phyloP scores from a whole-genome alignment of 345 rosid species.

The Aquilaria yunnanensis region DNA sequence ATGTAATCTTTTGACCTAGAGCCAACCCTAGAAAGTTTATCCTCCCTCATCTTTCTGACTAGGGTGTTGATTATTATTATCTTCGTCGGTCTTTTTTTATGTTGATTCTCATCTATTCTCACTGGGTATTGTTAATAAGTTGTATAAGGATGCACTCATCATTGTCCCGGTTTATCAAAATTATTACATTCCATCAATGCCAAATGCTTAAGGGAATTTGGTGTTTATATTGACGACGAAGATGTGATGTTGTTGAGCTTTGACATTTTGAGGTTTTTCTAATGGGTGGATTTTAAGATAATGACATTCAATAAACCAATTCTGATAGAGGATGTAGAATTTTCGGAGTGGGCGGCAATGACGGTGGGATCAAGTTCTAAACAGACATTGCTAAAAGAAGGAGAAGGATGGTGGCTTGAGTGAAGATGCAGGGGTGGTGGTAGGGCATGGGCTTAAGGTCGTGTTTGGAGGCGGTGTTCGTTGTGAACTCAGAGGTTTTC shows the following conservation, averaged over 20 bases:
- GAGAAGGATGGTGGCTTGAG: conserved; percentile 26
- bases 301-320: conserved; percentile 8
- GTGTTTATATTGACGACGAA: conserved; percentile 50
- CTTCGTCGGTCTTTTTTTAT: conserved; percentile 39
- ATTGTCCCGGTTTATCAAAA: conserved; percentile 56
- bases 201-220: conserved; percentile 58
- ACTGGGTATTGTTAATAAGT: conserved; percentile 17
- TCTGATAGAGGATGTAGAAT: not conserved
- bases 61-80: conserved; percentile 42
- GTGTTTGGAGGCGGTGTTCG: conserved; percentile 53
- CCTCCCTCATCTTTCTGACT: conserved; percentile 47
- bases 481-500: too few relatives aligned
- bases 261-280: conserved; percentile 60
- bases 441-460: not conserved
- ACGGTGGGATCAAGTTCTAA: conserved; percentile 53
- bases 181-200: conserved; percentile 57
- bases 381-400: conserved; percentile 69
- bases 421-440: conserved; percentile 39
- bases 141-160: conserved; percentile 37
- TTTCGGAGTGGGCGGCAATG: conserved; percentile 56
- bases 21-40: too few relatives aligned
- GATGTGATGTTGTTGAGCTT: conserved; percentile 46
- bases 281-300: conserved; percentile 28
- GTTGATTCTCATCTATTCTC: conserved; percentile 12
- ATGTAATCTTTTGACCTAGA: conserved; percentile 21